A percentile compares a stretch with the other conserved stretches of the same genome.
Conservation (phyloP, 2,329 filamentous ascomycete genomes). For the Zasmidium citrigriseum region DNA sequence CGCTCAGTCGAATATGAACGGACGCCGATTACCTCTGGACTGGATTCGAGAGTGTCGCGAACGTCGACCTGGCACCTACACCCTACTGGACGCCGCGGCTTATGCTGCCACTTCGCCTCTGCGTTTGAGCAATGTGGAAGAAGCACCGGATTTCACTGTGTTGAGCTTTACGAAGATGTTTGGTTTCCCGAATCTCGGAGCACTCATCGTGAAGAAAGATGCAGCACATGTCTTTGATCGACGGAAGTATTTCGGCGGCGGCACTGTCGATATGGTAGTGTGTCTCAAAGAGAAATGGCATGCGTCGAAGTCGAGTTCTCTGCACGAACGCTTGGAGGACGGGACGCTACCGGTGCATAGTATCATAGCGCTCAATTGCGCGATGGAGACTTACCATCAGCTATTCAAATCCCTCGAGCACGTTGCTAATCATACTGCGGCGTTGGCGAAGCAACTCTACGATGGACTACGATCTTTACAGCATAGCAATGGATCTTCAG, state of each 20-base stretch:
- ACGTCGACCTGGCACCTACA: conserved; percentile 48
- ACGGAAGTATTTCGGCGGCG: conserved; percentile 86
- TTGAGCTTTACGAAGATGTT: conserved; percentile 98
- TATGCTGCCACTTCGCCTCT: conserved; percentile 75
- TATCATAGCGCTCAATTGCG: conserved; percentile 78
- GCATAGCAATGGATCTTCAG: conserved; percentile 67
- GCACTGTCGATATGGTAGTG: conserved; percentile 88
- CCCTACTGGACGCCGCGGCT: conserved; percentile 81
- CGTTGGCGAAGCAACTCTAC: conserved; percentile 62
- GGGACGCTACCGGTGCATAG: conserved; percentile 88
- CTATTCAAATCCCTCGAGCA: conserved; percentile 69
- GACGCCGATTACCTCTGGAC: conserved; percentile 68
- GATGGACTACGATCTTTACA: conserved; percentile 59
- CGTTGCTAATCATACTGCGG: conserved; percentile 70
- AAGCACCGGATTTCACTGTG: conserved; percentile 79
- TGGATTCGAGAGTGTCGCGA: conserved; percentile 55
- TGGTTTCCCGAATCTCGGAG: conserved; percentile 89
- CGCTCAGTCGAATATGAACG: conserved; percentile 92
- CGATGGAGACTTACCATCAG: conserved; percentile 66
- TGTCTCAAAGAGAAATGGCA: conserved; percentile 77
- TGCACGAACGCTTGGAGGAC: conserved; percentile 86
- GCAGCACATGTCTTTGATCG: conserved; percentile 62
- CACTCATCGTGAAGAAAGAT: conserved; percentile 75
- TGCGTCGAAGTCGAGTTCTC: conserved; percentile 65
- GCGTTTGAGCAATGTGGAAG: conserved; percentile 62